phyloP scores from a whole-genome alignment of 805 yeast genomes.

The Teunomyces tritomae region DNA sequence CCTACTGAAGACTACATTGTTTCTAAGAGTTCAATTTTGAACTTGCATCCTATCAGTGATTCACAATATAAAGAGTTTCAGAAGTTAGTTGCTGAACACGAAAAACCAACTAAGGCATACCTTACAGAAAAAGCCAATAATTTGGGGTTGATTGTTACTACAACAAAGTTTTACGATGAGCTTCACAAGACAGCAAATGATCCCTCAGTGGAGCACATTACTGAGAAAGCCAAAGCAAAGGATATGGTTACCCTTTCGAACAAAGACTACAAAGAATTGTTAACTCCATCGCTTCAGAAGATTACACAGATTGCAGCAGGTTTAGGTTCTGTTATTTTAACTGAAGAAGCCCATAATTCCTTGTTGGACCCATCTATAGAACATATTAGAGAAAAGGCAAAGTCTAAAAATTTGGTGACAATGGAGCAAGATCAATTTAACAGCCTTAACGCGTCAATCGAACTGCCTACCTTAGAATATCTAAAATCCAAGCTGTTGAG shows the following conservation, averaged over 20 bases:
- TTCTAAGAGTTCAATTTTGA: constrained; percentile 18
- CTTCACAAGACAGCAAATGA: constrained; percentile 22
- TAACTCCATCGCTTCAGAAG: constrained; percentile 18
- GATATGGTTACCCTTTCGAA: constrained; percentile 8
- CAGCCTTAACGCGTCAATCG: constrained; percentile 6
- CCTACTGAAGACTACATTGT: constrained; percentile 27
- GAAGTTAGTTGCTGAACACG: constrained; percentile 21
- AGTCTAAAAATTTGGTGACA: constrained; percentile 14
- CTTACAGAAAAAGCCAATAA: constrained; percentile 34
- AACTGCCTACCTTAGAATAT: constrained; percentile 6
- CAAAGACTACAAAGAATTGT: constrained; percentile 1
- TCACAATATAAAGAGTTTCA: constrained; percentile 13
- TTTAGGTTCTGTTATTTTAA: constrained; percentile 11
- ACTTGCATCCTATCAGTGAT: constrained; percentile 10
- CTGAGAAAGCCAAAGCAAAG: constrained; percentile 17
- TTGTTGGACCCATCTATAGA: constrained; percentile 23
- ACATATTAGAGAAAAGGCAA: constrained; percentile 32
- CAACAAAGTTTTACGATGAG: constrained; percentile 29
- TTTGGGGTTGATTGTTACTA: constrained; percentile 29
- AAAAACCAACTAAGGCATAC: constrained; percentile 33
- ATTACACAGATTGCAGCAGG: constrained; percentile 12
- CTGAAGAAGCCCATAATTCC: constrained; percentile 1
- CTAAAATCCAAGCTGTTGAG: constrained; percentile 3
- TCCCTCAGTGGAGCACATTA: constrained; percentile 24
- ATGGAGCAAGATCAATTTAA: constrained; percentile 12